Evolutionary conservation across 2,329 filamentous ascomycete species (phyloP), one percentile per base, ranked within the genome.

Genomic region (Penicillium sp.): DNA sequence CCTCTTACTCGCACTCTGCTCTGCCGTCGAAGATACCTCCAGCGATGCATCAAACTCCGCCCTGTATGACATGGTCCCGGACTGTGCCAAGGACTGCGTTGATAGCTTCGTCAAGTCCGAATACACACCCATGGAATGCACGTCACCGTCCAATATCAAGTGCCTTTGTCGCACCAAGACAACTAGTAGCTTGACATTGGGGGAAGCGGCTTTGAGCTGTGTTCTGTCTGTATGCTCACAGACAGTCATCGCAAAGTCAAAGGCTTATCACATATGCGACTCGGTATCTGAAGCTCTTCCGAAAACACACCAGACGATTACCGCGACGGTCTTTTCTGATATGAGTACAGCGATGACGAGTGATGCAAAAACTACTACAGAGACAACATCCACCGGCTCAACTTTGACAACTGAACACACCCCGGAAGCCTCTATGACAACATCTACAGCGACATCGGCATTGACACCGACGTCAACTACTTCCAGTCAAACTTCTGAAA

Each of bases 191-290:
- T 87, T 86, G 65, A 91, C 89, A 1, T 67, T 91, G 47, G 88
- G 87, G n/a, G 89, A 91, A 73, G 88, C 82, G 11, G 87, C 85
- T 5, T 73, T 90, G 60, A 83, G 87, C 67, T 92, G 89, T 70
- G 80, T 89, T 34, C 76, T 82, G 9, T 83, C 83, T 2, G 74
- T 73, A 15, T 92, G 89, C 70, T 70, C 75, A 5, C 75, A 77
- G 3, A 66, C 73, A 11, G 79, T 83, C 50, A 70, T 70, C 10
- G 64, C 69, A 34, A 73, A 80, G 72, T 67, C 78, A 64, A 72
- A 76, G 31, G 77, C 81, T 3, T 74, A 82, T 53, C 75, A 73
- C 23, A 85, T 91, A 75, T 91, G 88, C 66, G 71, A 62, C 70
- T 74, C 61, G 59, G 74, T 72, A 59, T 68, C 63, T 61, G 75